Evolutionary conservation across 2,329 filamentous ascomycete genomes (phyloP).

Genomic region (Alternaria longipes): DNA sequence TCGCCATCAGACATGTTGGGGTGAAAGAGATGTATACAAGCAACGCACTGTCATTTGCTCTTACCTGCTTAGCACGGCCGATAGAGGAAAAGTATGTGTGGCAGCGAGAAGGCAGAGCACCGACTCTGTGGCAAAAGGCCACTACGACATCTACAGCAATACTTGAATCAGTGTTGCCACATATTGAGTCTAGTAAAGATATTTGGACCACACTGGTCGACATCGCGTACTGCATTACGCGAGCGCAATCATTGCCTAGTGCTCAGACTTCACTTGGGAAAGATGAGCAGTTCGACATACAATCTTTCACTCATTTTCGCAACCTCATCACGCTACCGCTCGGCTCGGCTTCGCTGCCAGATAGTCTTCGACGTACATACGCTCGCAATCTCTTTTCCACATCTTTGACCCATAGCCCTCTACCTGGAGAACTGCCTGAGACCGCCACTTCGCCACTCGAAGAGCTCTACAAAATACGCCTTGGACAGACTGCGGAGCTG

Average conservation of each 20-base stretch:
- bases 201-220: conserved; percentile 70
- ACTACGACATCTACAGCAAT: conserved; percentile 76
- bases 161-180: conserved; percentile 70
- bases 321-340: conserved; percentile 78
- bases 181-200: conserved; percentile 43
- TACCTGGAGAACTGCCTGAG: conserved; percentile 67
- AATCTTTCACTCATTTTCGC: conserved; percentile 73
- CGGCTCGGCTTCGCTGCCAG: conserved; percentile 70
- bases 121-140: conserved; percentile 80
- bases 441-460: conserved; percentile 63
- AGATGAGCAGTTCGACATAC: conserved; percentile 85
- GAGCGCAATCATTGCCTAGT: conserved; percentile 50
- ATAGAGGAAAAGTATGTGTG: conserved; percentile 85
- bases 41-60: conserved; percentile 70
- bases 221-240: conserved; percentile 51
- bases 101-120: conserved; percentile 73
- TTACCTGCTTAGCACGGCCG: conserved; percentile 74
- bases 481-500: conserved; percentile 76
- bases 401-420: conserved; percentile 79
- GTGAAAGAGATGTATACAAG: conserved; percentile 75
- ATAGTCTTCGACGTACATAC: conserved; percentile 73
- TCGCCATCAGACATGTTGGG: conserved; percentile 67
- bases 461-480: conserved; percentile 70
- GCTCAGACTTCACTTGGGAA: conserved; percentile 44
- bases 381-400: conserved; percentile 79